Conservation (phyloP, 1,284 basidiomycete species). For the Trichosporon sp. region DNA sequence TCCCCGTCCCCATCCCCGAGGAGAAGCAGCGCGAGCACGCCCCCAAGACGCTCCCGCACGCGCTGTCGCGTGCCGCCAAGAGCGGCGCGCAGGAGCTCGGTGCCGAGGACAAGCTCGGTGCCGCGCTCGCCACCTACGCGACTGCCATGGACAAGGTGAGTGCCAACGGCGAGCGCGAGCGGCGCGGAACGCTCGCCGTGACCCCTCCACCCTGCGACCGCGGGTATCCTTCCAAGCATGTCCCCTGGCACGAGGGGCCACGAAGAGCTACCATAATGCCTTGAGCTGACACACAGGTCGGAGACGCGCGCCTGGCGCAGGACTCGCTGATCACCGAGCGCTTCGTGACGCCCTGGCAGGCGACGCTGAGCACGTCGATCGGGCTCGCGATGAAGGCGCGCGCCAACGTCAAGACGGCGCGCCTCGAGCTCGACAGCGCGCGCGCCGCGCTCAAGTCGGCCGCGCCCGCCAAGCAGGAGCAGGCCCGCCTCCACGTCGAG, state of each 20-base stretch:
- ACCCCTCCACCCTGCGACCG: no score
- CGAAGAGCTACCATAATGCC: background rate
- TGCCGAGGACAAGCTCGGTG: constrained; percentile 64
- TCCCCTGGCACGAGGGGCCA: no score
- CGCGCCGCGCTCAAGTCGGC: constrained; percentile 66
- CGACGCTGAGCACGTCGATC: constrained; percentile 73
- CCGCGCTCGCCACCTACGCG: constrained; percentile 73
- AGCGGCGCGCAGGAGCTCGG: constrained; percentile 61
- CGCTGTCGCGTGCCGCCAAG: constrained; percentile 76
- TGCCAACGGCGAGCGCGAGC: background rate
- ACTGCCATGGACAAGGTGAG: constrained; percentile 71
- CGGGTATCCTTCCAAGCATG: no score
- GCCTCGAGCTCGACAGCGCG: constrained; percentile 71
- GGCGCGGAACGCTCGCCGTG: background rate
- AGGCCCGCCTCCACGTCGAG: constrained; percentile 78
- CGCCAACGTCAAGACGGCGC: constrained; percentile 75
- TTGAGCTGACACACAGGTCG: constrained; percentile 53
- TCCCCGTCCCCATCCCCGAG: constrained; percentile 67
- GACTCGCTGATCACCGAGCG: constrained; percentile 67
- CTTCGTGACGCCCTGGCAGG: constrained; percentile 89
- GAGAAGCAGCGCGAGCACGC: constrained; percentile 31
- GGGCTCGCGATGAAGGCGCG: constrained; percentile 84
- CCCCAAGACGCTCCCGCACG: constrained; percentile 94
- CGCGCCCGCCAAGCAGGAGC: constrained; percentile 71
- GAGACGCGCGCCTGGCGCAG: constrained; percentile 76